Evolutionary conservation across 306 rosid species (phyloP), one percentile per base, ranked within the genome.

Genomic region (Quillaja saponaria): DNA sequence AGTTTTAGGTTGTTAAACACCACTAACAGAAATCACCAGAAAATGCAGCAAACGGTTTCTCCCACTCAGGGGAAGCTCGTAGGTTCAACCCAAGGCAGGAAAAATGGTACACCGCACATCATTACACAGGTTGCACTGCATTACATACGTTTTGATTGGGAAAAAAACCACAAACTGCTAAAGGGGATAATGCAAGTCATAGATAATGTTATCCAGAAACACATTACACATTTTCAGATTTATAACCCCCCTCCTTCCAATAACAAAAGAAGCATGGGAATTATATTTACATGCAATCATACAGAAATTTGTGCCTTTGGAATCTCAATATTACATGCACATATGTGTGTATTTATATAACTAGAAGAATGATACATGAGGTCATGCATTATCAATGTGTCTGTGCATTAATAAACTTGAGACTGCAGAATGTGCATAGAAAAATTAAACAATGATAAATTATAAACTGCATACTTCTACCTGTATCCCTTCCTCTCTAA

Each of bases 401-500:
- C 31, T 25, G 31, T 2, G 31, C 31, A 25, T 25, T 25, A 25
- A 28, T 5, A 49, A 46, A 54, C 47, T 14, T 14, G 20, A 31
- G 9, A 44, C 18, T 34, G 44, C 9, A 72, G 44, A 47, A 34
- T 13, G 4, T 2, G 42, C 9, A 25, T 35, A n/a, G 20, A 50
- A 33, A n/a, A 10, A 45, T 41, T 16, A 49, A 49, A 63, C 45
- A 46, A 46, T 15, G 62, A 56, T 59, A 47, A 17, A 6, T 16
- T 16, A 71, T 33, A 82, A 62, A 42, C 4, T 33, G 34, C 61
- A 46, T 17, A 44, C 48, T 34, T 31, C 10, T 72, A 91, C 98
- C 87, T 10, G 79, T 7, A 88, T 51, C 16, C 98, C 98, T 92
- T 92, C 98, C 79, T 92, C 98, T 69, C 86, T 82, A 38, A 92